phyloP scores from a whole-genome alignment of 1,284 basidiomycete species.

The Pseudozyma sp. region DNA sequence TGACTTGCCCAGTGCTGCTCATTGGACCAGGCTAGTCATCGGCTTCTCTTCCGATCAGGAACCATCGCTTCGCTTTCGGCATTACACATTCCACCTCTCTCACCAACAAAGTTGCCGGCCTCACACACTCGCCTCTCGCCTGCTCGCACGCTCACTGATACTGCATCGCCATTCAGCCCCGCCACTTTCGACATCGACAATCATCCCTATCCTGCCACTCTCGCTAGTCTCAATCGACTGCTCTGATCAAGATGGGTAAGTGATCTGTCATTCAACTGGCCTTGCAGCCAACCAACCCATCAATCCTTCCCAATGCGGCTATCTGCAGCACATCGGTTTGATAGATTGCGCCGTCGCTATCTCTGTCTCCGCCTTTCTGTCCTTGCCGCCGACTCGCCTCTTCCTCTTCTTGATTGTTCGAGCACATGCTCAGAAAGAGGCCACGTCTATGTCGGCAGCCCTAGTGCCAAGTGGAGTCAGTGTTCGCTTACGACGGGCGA shows the following conservation, averaged over 20 bases:
- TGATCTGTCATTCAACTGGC: not conserved
- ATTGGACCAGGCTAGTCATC: not conserved
- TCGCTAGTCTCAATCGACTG: slow-evolving; percentile 3
- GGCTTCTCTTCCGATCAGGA: slow-evolving; percentile 14
- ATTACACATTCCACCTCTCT: slow-evolving; percentile 1
- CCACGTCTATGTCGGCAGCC: no score
- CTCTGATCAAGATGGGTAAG: slow-evolving; percentile 38
- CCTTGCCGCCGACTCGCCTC: no score
- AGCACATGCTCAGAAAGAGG: no score
- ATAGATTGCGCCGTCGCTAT: no score
- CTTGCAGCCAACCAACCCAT: not conserved
- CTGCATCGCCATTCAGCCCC: not conserved
- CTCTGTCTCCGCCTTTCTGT: no score
- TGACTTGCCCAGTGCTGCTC: not conserved
- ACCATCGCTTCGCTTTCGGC: slow-evolving; percentile 1
- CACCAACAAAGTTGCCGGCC: slow-evolving; percentile 17
- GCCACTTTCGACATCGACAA: not conserved
- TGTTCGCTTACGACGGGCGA: no score
- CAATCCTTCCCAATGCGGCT: not conserved
- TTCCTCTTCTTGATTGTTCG: no score
- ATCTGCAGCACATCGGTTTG: no score
- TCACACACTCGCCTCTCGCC: not conserved
- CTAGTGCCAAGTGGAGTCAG: no score
- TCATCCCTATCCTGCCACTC: not conserved
- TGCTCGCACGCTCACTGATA: not conserved